A percentile compares a stretch with the other conserved stretches of the same genome.
phyloP scores from a whole-genome alignment of 202 grass and related monocot species.

The Tripidium arundinaceum region DNA sequence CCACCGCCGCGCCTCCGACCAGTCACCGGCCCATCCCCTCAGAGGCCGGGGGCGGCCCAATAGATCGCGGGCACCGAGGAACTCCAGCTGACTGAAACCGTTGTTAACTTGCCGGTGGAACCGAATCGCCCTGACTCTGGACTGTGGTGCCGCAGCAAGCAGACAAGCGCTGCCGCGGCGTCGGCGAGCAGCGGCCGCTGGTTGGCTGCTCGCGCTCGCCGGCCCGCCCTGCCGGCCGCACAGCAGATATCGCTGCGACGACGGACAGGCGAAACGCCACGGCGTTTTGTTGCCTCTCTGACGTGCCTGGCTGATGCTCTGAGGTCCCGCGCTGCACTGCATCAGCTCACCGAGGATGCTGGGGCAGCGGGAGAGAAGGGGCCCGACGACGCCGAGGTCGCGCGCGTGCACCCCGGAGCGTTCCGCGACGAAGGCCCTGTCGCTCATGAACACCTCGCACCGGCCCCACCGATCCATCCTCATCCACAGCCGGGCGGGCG shows the following conservation, averaged over 20 bases:
- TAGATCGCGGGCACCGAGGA: neutral
- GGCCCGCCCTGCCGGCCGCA: neutral
- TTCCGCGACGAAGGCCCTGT: conserved; percentile 55
- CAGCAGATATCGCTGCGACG: neutral
- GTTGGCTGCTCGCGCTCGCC: neutral
- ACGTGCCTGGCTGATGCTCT: neutral
- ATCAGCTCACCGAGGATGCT: conserved; percentile 54
- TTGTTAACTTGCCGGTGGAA: conserved; percentile 6
- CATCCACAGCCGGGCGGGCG: conserved; percentile 58
- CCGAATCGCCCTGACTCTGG: neutral
- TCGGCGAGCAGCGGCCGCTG: neutral
- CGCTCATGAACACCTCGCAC: conserved; percentile 58
- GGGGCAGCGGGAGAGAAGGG: conserved; percentile 52
- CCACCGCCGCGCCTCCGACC: no score
- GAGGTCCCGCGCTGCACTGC: no score
- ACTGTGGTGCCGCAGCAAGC: neutral
- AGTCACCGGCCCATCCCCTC: no score
- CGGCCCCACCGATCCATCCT: conserved; percentile 50
- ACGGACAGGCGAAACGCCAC: neutral
- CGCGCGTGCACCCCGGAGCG: conserved; percentile 45
- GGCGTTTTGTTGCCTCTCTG: conserved; percentile 3
- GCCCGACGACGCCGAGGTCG: conserved; percentile 56
- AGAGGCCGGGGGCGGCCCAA: no score
- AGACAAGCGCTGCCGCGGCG: neutral
- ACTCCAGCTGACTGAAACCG: neutral